A percentile compares a stretch with the other conserved stretches of the same genome.
Conservation (phyloP, 2,329 filamentous ascomycete genomes). For the Elsinoe batatas region DNA sequence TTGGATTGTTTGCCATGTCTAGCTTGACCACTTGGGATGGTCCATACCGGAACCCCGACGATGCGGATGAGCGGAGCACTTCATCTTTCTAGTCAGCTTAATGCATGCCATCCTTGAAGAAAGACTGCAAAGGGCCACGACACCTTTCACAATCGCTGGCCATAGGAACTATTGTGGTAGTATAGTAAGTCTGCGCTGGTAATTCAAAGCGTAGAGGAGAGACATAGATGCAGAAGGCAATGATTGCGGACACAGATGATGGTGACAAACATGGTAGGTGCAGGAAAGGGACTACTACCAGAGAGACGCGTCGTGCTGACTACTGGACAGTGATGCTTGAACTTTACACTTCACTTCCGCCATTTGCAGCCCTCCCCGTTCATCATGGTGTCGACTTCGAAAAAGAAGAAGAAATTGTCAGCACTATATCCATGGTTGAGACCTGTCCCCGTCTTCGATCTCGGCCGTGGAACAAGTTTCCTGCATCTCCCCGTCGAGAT, state of each 20-base stretch:
- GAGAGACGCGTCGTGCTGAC: no score
- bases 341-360: background rate
- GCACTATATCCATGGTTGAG: background rate
- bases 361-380: background rate
- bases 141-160: no score
- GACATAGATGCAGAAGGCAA: no score
- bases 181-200: no score
- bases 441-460: background rate
- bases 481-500: conserved; percentile 2
- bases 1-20: background rate
- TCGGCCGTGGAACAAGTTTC: background rate
- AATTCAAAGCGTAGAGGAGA: no score
- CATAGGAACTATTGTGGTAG: no score
- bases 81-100: background rate
- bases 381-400: background rate
- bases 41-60: background rate
- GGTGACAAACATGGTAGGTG: no score
- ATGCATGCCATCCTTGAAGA: background rate
- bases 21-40: background rate
- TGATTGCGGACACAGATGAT: no score
- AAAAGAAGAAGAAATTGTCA: background rate
- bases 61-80: background rate
- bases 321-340: no score
- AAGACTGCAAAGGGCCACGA: no score
- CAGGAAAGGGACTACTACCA: no score